A percentile compares a stretch with the other conserved stretches of the same genome.
Conservation (phyloP, 208 protist genomes). For the Trypanosoma congolense region DNA sequence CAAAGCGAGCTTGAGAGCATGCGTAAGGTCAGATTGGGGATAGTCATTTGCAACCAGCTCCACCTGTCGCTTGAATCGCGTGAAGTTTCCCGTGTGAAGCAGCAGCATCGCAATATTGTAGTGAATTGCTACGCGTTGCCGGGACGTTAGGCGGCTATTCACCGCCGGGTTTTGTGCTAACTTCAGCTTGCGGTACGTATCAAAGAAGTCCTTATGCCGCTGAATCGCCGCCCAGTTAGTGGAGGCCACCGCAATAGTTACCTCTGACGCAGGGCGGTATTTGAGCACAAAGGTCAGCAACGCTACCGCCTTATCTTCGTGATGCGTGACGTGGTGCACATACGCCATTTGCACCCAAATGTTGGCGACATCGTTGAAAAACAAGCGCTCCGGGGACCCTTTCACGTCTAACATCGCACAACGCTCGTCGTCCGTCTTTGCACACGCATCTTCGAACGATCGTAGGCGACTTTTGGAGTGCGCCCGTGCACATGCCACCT, state of each 20-base stretch:
- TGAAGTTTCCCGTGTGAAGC: constrained; percentile 51
- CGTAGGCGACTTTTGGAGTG: constrained; percentile 42
- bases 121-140: constrained; percentile 62
- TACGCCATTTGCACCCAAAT: constrained; percentile 84
- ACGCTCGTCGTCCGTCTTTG: constrained; percentile 25
- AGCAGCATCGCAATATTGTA: constrained; percentile 85
- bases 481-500: constrained; percentile 39
- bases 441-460: constrained; percentile 45
- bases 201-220: constrained; percentile 64
- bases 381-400: constrained; percentile 43
- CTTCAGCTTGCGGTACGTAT: constrained; percentile 64
- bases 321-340: constrained; percentile 36
- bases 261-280: constrained; percentile 48
- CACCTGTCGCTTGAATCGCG: constrained; percentile 45
- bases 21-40: constrained; percentile 57
- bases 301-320: constrained; percentile 41
- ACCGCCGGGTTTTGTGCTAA: constrained; percentile 56
- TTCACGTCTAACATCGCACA: constrained; percentile 25
- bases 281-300: constrained; percentile 51
- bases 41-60: constrained; percentile 61
- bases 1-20: constrained; percentile 60
- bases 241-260: constrained; percentile 60
- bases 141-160: constrained; percentile 44
- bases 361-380: constrained; percentile 73
- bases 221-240: constrained; percentile 70